A percentile compares a stretch with the other conserved stretches of the same genome.
phyloP scores from a whole-genome alignment of 2,329 filamentous ascomycete genomes.

The Pleoardoris graminearum region DNA sequence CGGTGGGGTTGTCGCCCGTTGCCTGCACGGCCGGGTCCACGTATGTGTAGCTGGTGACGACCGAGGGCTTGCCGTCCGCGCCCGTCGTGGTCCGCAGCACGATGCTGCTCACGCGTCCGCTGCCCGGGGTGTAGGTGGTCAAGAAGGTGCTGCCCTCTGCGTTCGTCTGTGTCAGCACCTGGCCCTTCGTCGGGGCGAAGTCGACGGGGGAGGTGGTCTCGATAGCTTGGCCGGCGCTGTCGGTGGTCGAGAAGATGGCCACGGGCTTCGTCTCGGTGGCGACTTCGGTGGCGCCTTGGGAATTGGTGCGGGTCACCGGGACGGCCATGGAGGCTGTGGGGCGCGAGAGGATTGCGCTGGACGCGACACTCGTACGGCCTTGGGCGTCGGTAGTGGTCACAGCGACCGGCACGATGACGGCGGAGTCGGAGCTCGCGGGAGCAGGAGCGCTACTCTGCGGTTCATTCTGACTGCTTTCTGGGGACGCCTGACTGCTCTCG shows the following conservation, averaged over 20 bases:
- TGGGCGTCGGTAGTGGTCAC: slow-evolving; percentile 45
- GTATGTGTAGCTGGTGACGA: slow-evolving; percentile 50
- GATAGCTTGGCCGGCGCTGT: slow-evolving; percentile 45
- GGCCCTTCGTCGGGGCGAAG: slow-evolving; percentile 40
- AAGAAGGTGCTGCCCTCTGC: slow-evolving; percentile 46
- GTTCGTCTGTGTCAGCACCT: slow-evolving; percentile 51
- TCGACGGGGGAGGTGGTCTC: slow-evolving; percentile 39
- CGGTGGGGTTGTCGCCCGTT: slow-evolving; percentile 14
- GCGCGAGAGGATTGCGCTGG: slow-evolving; percentile 47
- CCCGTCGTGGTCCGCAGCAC: slow-evolving; percentile 44
- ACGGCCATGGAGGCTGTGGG: slow-evolving; percentile 46
- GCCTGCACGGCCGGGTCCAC: slow-evolving; percentile 39
- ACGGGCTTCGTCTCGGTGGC: slow-evolving; percentile 45
- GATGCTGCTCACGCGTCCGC: slow-evolving; percentile 46
- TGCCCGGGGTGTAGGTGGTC: slow-evolving; percentile 53
- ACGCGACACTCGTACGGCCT: slow-evolving; percentile 42
- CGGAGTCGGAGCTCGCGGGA: slow-evolving; percentile 9
- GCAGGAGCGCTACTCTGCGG: slow-evolving; percentile 8
- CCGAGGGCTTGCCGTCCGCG: slow-evolving; percentile 37
- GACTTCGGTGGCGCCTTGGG: slow-evolving; percentile 41
- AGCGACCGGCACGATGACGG: slow-evolving; percentile 45
- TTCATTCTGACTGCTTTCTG: neutral
- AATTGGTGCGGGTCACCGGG: slow-evolving; percentile 46
- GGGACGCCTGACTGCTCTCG: slow-evolving; percentile 1
- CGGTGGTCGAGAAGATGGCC: slow-evolving; percentile 44